Evolutionary conservation across 257 asterid genomes (phyloP).

Genomic region (Cruciata laevipes): DNA sequence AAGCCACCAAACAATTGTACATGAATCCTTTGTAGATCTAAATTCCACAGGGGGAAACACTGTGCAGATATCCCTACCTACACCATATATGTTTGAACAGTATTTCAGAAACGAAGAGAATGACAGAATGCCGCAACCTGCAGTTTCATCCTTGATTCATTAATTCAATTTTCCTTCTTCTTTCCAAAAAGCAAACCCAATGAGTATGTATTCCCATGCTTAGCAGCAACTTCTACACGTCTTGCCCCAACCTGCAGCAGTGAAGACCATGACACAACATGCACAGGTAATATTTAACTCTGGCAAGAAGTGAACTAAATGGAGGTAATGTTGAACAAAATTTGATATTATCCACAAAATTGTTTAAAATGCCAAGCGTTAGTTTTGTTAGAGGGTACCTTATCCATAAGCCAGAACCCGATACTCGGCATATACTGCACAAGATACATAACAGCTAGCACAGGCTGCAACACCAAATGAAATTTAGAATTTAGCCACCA

Average conservation of each 20-base stretch:
- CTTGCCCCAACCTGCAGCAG: constrained; percentile 68
- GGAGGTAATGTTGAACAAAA: neutral
- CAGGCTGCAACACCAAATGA: constrained; percentile 59
- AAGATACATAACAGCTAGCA: constrained; percentile 87
- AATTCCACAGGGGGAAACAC: neutral
- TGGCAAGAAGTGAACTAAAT: neutral
- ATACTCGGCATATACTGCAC: constrained; percentile 74
- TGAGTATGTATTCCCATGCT: constrained; percentile 78
- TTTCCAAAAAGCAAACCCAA: constrained; percentile 65
- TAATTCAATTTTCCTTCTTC: constrained; percentile 40
- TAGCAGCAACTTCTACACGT: constrained; percentile 69
- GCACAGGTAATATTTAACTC: neutral
- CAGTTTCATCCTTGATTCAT: neutral
- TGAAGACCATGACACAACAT: constrained; percentile 15
- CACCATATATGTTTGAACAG: too few species aligned
- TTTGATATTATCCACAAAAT: neutral
- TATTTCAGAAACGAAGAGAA: too few species aligned
- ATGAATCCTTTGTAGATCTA: neutral
- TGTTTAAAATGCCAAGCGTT: neutral
- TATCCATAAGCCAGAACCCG: constrained; percentile 98
- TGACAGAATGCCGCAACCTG: neutral
- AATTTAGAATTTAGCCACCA: constrained; percentile 9
- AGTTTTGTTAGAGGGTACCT: constrained; percentile 35
- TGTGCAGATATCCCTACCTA: neutral
- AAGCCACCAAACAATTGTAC: neutral